Evolutionary conservation across 2,329 filamentous ascomycete species (phyloP), one percentile per base, ranked within the genome.

Genomic region (Chaetomiaceae sp.): DNA sequence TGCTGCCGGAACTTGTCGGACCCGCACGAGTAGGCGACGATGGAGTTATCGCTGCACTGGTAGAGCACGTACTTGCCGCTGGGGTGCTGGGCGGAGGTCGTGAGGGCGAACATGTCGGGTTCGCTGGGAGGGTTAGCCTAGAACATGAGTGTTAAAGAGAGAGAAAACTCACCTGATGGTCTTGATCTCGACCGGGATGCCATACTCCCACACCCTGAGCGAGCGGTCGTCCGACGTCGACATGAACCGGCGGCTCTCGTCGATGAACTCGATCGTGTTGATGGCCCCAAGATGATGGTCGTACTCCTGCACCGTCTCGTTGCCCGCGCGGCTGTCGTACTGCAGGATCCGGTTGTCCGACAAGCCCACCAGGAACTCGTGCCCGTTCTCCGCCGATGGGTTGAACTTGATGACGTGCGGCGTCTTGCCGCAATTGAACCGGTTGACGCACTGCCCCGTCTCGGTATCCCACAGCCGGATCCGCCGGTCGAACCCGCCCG

Each of bases 391-490:
- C 0, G 80, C 75, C 45, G 84, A 82, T 0, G 92, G 91, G 71
- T 97, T 95, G 79, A 97, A 97, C 62, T 89, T 86, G 62, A 99
- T 79, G 48, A 96, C 91, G 67, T 99, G 94, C 5, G 94, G 92
- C 14, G 91, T 97, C 75, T 95, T 95, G 66, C 92, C 92, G 0
- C 89, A 95, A 17, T 87, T 90, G 75, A 95, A 99, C 54, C 90
- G 89, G 64, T 83, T 86, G 61, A 96, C 75, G 66, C 92, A 97
- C 63, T 85, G 80, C 42, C 94, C 94, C 20, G 89, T 96, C 71
- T 99, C 94, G 0, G 92, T 96, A 65, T 99, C 94, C 94, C 94
- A 99, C 27, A 99, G 79, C 72, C 97, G 96, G 76, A 97, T 96
- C 75, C 89, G 87, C 50, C 92, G 87, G 69, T 99, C 94, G 70